Evolutionary conservation across 257 asterid genomes (phyloP), one percentile per base, ranked within the genome.

Genomic region (Plantago ovata): DNA sequence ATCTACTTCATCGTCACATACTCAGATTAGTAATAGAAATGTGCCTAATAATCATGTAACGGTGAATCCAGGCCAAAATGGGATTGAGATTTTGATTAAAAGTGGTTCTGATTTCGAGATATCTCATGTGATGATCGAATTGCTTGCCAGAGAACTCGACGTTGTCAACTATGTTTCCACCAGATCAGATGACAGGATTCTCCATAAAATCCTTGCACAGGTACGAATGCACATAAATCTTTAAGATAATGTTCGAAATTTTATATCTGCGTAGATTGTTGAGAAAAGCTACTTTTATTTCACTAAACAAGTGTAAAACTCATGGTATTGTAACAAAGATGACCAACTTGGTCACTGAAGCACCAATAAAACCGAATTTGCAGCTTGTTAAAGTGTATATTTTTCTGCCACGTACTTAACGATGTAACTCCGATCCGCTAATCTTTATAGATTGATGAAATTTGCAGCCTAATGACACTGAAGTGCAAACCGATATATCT

Each of bases 171-270:
- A 32, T 55, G 47, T 55, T 55, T 55, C 60, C 23, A 55, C 47
- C 6, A 38, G 38, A 55, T 3, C 46, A 10, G 44, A 38, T 18
- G 19, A 39, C 28, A 55, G 60, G 14, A 36, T 55, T 55, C 60
- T 55, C 11, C 60, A 55, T 55, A 55, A 55, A 38, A 55, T 55
- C 32, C 47, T 33, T 10, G 60, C 60, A 38, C 32, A 38, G 60
- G 60, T 55, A 38, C 16, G 5, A 11, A 11, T 13, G n/a, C n/a
- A n/a, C n/a, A n/a, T n/a, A n/a, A n/a, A n/a, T n/a, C n/a, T n/a
- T n/a, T n/a, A n/a, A n/a, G n/a, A n/a, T n/a, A n/a, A n/a, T n/a
- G n/a, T n/a, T n/a, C n/a, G n/a, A n/a, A n/a, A n/a, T n/a, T n/a
- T n/a, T n/a, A n/a, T n/a, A n/a, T n/a, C n/a, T n/a, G n/a, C n/a